Base-by-base conservation (phyloP, 441 rosid genomes). In the Syzygium syzygioides region DNA sequence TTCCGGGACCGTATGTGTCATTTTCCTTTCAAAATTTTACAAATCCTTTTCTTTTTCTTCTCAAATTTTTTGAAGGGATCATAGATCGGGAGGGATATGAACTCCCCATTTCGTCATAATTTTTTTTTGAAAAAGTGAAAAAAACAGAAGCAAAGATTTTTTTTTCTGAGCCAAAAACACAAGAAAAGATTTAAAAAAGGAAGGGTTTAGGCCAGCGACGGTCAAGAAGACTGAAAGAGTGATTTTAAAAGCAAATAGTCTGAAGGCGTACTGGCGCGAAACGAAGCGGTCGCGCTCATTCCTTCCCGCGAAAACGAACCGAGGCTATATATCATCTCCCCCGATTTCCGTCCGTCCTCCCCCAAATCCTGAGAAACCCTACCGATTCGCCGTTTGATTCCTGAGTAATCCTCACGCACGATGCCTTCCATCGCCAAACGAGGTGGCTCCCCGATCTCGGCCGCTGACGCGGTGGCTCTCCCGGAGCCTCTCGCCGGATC, bases 351-450 rank as follows among this genome's bases (percentile, higher is more conserved):
- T 30, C 68, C 9, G n/a, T 20, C 41, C 76, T 41, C 17, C 71
- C 19, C 7, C 37, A 32, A 66, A 30, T 66, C 23, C 68, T 4
- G 17, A 20, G 1, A 28, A 66, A 66, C 76, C 76, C 76, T 66
- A 66, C 76, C 41, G 76, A 60, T 28, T 60, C 34, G 34, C 34
- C 68, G 14, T n/a, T 14, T 32, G 18, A 66, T 32, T 32, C 76
- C 76, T 4, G 41, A 30, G 19, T 41, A 32, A 5, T 66, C 34
- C 79, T 37, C 80, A 1, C 12, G 2, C 48, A 6, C 83, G 4
- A 97, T 96, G 97, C 96, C 97, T 92, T 89, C 97, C 60, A 92
- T 95, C 86, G 92, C 92, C 15, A 91, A 87, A 56, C 91, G 90
- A 52, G 89, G 87, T 86, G 91, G 93, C 13, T 93, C 96, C 50